Evolutionary conservation across 306 rosid species (phyloP).

Genomic region (Luffa acutangula): DNA sequence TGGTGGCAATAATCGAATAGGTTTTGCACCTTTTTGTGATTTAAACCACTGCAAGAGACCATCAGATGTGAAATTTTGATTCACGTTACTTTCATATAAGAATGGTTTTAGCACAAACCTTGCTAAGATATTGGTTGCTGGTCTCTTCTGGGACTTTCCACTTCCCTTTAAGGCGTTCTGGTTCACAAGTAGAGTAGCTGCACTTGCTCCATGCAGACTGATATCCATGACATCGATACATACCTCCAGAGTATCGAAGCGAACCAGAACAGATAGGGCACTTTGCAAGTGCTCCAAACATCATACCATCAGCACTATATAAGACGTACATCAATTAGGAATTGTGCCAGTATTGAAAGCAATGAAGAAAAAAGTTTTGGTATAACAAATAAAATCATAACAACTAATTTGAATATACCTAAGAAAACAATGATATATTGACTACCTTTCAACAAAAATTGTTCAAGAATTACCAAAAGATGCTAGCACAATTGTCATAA

Average conservation of each 20-base stretch:
- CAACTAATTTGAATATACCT: background rate
- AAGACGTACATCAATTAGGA: slow-evolving; percentile 9
- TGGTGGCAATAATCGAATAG: slow-evolving; percentile 56
- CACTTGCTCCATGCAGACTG: slow-evolving; percentile 87
- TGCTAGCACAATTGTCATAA: background rate
- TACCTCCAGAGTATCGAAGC: slow-evolving; percentile 71
- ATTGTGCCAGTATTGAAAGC: background rate
- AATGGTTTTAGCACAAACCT: slow-evolving; percentile 31
- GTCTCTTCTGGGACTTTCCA: slow-evolving; percentile 86
- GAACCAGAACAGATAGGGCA: slow-evolving; percentile 72
- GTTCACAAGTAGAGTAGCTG: slow-evolving; percentile 62
- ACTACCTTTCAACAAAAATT: background rate
- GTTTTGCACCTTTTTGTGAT: slow-evolving; percentile 71
- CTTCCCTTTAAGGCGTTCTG: slow-evolving; percentile 53
- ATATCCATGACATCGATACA: slow-evolving; percentile 71
- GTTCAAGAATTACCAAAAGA: background rate
- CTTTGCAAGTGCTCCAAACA: slow-evolving; percentile 79
- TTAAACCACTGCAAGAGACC: slow-evolving; percentile 75
- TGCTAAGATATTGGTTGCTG: slow-evolving; percentile 51
- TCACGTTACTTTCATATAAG: background rate
- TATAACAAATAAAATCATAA: background rate
- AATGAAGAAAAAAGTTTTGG: background rate
- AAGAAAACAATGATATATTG: background rate
- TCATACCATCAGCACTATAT: slow-evolving; percentile 87
- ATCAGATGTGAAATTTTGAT: background rate